phyloP scores from a whole-genome alignment of 345 rosid species.

The Erodium maritimum region DNA sequence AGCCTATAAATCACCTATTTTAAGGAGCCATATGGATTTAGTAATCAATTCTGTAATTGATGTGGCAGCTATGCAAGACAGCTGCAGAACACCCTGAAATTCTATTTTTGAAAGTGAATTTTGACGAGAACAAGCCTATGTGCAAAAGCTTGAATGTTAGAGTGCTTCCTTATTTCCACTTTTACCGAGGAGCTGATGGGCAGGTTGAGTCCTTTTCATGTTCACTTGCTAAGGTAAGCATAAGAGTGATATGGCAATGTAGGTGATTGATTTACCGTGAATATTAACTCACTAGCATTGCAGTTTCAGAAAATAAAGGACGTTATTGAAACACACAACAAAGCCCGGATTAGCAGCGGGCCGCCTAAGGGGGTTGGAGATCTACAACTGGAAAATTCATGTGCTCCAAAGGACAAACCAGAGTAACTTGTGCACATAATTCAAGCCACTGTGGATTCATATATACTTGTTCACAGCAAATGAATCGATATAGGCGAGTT shows the following conservation, averaged over 20 bases:
- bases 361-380: constrained; percentile 52
- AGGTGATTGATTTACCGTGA: not conserved
- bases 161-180: constrained; percentile 87
- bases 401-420: constrained; percentile 27
- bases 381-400: constrained; percentile 39
- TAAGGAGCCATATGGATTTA: not conserved
- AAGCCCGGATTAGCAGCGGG: constrained; percentile 42
- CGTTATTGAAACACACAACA: constrained; percentile 56
- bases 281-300: not conserved
- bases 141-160: constrained; percentile 81
- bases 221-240: constrained; percentile 71
- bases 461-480: not conserved
- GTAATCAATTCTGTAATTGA: too few species aligned
- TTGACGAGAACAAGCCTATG: constrained; percentile 84
- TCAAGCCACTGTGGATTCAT: constrained; percentile 9
- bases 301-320: constrained; percentile 93
- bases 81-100: constrained; percentile 66
- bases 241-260: not conserved
- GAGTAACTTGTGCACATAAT: constrained; percentile 15
- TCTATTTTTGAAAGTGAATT: constrained; percentile 78
- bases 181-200: constrained; percentile 78
- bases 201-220: constrained; percentile 84
- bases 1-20: not conserved
- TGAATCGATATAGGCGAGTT: not conserved
- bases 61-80: constrained; percentile 63